Evolutionary conservation across 2,329 filamentous ascomycete genomes (phyloP).

Genomic region (Cercospora sesami): DNA sequence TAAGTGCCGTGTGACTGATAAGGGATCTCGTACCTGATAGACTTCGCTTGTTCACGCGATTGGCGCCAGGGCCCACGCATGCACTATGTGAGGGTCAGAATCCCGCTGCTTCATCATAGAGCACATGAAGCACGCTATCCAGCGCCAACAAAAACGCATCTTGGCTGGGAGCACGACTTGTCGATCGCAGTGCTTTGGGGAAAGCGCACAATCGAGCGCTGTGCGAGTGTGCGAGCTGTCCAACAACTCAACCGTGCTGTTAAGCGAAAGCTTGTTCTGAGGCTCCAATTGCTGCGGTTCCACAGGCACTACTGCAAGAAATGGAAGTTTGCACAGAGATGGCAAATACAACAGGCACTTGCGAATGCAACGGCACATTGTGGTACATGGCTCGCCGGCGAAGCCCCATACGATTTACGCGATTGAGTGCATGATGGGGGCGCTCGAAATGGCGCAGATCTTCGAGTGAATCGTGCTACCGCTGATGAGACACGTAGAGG

Average conservation of each 20-base stretch:
- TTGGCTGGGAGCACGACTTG: neutral
- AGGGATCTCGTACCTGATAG: neutral
- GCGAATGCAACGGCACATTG: neutral
- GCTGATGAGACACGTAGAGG: neutral
- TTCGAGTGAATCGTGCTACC: neutral
- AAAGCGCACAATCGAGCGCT: neutral
- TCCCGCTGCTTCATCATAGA: neutral
- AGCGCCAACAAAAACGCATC: neutral
- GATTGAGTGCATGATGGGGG: neutral
- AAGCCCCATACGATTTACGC: neutral
- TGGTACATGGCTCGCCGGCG: neutral
- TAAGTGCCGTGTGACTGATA: neutral
- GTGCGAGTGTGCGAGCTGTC: neutral
- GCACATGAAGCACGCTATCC: neutral
- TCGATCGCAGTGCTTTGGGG: neutral
- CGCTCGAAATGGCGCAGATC: neutral
- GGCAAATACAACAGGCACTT: neutral
- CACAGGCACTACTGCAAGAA: neutral
- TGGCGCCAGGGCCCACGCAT: neutral
- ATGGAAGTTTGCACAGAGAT: neutral
- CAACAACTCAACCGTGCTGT: neutral
- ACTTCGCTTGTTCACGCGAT: neutral
- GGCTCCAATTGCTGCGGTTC: neutral
- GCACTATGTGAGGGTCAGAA: neutral
- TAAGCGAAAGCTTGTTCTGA: constrained; percentile 3